Conservation (phyloP, 176 grass and related monocot species). For the Avena sativa region DNA sequence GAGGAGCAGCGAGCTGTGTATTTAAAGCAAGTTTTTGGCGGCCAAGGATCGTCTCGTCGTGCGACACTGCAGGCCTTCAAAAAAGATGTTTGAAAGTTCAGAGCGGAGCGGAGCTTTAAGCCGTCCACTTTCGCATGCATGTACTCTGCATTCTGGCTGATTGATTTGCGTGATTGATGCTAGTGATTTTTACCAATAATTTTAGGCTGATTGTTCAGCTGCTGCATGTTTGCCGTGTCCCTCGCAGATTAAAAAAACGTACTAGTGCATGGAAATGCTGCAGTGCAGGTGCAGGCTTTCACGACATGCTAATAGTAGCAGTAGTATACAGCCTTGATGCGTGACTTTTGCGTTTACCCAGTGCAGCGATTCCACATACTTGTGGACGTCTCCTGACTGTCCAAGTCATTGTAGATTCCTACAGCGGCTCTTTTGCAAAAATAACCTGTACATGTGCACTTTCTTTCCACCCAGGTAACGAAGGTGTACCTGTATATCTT, state of each 20-base stretch:
- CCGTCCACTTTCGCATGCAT: conserved; percentile 21
- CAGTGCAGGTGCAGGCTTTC: not conserved
- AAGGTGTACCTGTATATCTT: too few species aligned
- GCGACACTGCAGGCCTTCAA: not conserved
- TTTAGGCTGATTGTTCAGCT: not conserved
- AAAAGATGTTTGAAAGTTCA: conserved; percentile 42
- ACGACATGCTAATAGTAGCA: not conserved
- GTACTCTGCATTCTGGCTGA: conserved; percentile 21
- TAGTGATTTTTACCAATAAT: not conserved
- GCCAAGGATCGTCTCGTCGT: not conserved
- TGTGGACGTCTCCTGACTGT: too few species aligned
- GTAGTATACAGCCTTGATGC: not conserved
- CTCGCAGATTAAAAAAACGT: not conserved
- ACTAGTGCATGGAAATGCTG: not conserved
- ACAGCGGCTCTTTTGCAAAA: too few species aligned
- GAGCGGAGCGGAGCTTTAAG: conserved; percentile 15
- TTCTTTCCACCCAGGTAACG: too few species aligned
- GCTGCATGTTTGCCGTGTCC: not conserved
- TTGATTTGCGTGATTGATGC: conserved; percentile 56
- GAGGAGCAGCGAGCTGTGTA: conserved; percentile 1
- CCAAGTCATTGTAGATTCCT: too few species aligned
- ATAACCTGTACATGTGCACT: too few species aligned
- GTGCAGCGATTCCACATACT: too few species aligned
- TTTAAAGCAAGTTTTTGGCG: conserved; percentile 55
- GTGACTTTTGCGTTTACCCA: conserved; percentile 35